Conservation (phyloP, 495 filamentous ascomycete genomes). For the Penicillium maclennaniae region DNA sequence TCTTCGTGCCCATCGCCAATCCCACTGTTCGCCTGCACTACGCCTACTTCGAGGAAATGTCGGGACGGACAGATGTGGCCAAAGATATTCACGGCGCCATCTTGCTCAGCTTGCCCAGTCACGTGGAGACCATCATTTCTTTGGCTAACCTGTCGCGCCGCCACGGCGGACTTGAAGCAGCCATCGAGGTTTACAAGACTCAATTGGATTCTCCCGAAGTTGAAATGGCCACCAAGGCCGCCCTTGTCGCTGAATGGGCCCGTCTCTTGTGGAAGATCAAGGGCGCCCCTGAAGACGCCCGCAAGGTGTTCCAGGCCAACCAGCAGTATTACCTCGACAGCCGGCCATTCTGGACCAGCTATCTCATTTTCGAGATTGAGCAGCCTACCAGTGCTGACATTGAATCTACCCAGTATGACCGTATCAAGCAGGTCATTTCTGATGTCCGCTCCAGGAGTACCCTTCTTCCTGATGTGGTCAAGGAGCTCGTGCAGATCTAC, state of each 20-base stretch:
- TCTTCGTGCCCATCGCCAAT: slow-evolving; percentile 80
- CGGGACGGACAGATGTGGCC: slow-evolving; percentile 69
- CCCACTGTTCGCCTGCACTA: slow-evolving; percentile 83
- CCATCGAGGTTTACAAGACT: slow-evolving; percentile 77
- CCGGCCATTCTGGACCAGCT: slow-evolving; percentile 87
- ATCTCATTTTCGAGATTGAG: slow-evolving; percentile 82
- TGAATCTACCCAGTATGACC: slow-evolving; percentile 63
- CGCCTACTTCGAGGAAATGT: slow-evolving; percentile 90
- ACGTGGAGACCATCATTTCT: slow-evolving; percentile 82
- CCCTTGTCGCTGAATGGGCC: slow-evolving; percentile 87
- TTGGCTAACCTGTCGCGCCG: slow-evolving; percentile 87
- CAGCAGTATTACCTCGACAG: slow-evolving; percentile 83
- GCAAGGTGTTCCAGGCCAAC: slow-evolving; percentile 78
- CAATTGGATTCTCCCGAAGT: slow-evolving; percentile 70
- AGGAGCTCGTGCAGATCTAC: slow-evolving; percentile 75
- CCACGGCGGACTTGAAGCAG: slow-evolving; percentile 78
- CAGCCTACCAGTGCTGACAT: slow-evolving; percentile 69
- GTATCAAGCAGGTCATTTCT: slow-evolving; percentile 76
- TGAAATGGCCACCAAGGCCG: slow-evolving; percentile 79
- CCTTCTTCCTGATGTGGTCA: slow-evolving; percentile 62
- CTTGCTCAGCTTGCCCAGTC: slow-evolving; percentile 62
- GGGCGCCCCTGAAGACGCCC: slow-evolving; percentile 78
- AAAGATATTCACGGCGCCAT: slow-evolving; percentile 81
- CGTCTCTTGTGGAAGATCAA: slow-evolving; percentile 86
- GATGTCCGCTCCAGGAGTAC: slow-evolving; percentile 73